Evolutionary conservation across 2,329 filamentous ascomycete species (phyloP), one percentile per base, ranked within the genome.

Genomic region (Anisogramma anomala): DNA sequence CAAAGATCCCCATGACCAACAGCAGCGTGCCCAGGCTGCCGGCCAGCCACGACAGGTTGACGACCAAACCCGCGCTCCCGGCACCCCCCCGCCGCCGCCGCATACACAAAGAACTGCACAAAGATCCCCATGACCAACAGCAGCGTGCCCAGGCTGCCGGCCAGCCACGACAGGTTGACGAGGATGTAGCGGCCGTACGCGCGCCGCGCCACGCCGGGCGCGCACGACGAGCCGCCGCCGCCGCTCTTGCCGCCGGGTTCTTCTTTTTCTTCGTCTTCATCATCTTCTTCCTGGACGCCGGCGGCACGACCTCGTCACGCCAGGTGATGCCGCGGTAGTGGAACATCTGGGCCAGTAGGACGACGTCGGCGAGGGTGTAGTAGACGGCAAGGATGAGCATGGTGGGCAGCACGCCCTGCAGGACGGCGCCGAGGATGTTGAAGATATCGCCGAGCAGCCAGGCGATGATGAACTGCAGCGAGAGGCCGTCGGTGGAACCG

Each of bases 301-400:
- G 25, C 8, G 67, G 56, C 6, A 62, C 55, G 11, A 71, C 61
- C 42, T 75, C 65, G 48, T 80, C 76, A 39, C 61, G 66, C 67
- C 71, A 74, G 2, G 75, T 79, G 51, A 94, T 91, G 3, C 88
- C 88, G 39, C 84, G 79, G 61, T 98, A 98, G 66, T 94, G 96
- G 66, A 96, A 94, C 61, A 85, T 94, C 63, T 98, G 91, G 1
- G 69, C 72, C 0, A 96, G 67, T 1, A 98, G 70, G 2, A 96
- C 86, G 31, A 95, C 74, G 56, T 96, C 89, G 46, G 87, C 87
- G 27, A 94, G 71, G 13, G 88, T 93, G 58, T 96, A 94, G 61
- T 94, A 94, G 13, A 94, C 74, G 10, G 88, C 88, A n/a, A 95
- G 69, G 39, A 94, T 94, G 48, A 85, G 80, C 87, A 96, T 95